Conservation (phyloP, 345 rosid species). For the Hypericum perforatum region DNA sequence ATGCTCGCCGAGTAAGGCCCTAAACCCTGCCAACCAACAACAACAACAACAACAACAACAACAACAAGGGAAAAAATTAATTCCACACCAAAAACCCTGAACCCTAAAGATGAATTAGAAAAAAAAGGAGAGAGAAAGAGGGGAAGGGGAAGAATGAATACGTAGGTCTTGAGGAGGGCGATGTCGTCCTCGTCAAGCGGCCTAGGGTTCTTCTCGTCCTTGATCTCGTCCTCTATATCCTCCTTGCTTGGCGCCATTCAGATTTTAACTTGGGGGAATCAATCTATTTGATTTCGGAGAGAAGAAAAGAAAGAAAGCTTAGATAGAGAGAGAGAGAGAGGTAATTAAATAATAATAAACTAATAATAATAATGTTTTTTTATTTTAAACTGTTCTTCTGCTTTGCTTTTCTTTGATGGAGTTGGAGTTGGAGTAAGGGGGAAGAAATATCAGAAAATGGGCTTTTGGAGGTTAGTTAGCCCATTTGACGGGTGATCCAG, state of each 20-base stretch:
- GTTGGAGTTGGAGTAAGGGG: too few species aligned
- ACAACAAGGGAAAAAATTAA: neutral
- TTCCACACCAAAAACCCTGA: neutral
- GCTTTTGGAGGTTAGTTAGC: too few species aligned
- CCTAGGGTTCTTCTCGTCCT: constrained; percentile 84
- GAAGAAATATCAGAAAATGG: too few species aligned
- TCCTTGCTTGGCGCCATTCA: constrained; percentile 28
- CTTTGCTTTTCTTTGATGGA: too few species aligned
- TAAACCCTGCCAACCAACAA: constrained; percentile 46
- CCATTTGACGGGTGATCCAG: too few species aligned
- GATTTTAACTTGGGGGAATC: too few species aligned
- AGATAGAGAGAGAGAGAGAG: too few species aligned
- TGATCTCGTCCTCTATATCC: constrained; percentile 42
- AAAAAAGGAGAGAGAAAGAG: neutral
- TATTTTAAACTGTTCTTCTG: too few species aligned
- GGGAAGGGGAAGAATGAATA: constrained; percentile 10
- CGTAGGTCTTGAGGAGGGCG: constrained; percentile 91
- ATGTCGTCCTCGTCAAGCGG: constrained; percentile 90
- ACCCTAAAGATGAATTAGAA: neutral
- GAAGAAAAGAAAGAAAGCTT: too few species aligned
- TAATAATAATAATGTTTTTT: too few species aligned
- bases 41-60: neutral
- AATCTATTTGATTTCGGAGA: too few species aligned
- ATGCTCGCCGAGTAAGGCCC: constrained; percentile 84
- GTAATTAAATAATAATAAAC: too few species aligned